Conservation (phyloP, 441 rosid genomes). For the Gossypium aridum region DNA sequence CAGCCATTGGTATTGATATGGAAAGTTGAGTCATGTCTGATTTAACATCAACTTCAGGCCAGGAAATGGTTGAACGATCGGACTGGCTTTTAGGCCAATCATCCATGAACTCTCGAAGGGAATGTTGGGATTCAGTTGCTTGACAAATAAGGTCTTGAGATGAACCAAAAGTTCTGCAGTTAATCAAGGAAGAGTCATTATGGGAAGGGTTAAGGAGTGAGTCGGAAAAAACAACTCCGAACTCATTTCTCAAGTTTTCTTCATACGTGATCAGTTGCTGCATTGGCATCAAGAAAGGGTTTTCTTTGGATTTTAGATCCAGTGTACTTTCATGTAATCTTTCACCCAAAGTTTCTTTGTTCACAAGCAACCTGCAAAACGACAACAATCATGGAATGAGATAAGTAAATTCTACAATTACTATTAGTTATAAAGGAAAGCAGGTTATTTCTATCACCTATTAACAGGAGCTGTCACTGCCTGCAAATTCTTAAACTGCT, state of each 20-base stretch:
- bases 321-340: conserved; percentile 21
- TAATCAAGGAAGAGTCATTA: conserved; percentile 24
- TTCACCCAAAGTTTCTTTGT: conserved; percentile 19
- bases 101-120: conserved; percentile 50
- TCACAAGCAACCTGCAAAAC: conserved; percentile 36
- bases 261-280: conserved; percentile 20
- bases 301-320: conserved; percentile 30
- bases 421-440: neutral
- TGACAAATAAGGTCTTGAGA: conserved; percentile 24
- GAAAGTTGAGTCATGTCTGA: conserved; percentile 50
- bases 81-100: conserved; percentile 48
- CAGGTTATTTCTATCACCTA: conserved; percentile 26
- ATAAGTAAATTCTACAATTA: conserved; percentile 2
- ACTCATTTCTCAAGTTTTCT: conserved; percentile 20
- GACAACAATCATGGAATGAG: neutral
- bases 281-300: conserved; percentile 23
- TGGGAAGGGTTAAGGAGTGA: conserved; percentile 37
- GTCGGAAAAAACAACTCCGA: conserved; percentile 35
- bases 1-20: conserved; percentile 41
- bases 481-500: conserved; percentile 29
- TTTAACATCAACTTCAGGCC: conserved; percentile 41
- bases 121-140: conserved; percentile 31
- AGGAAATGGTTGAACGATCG: conserved; percentile 26
- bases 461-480: conserved; percentile 24
- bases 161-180: conserved; percentile 30